Evolutionary conservation across 805 yeast genomes (phyloP).

Genomic region (Spencermartinsiella europaea): DNA sequence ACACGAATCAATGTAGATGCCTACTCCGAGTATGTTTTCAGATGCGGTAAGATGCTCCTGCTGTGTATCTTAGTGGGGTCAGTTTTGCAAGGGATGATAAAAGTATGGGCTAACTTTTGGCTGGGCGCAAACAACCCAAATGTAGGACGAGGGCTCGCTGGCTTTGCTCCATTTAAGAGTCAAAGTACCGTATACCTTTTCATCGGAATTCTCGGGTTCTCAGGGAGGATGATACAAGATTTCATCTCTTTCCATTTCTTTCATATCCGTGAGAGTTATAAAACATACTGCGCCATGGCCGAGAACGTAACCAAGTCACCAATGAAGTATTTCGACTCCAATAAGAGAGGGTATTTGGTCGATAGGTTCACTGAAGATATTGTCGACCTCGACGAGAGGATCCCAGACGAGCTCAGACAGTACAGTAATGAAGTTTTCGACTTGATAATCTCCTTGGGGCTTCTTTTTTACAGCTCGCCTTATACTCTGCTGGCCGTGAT

Average conservation of each 20-base stretch:
- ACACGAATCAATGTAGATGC: not conserved
- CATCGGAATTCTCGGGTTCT: not conserved
- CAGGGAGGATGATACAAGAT: conserved; percentile 33
- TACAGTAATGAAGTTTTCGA: conserved; percentile 31
- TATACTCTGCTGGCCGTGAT: conserved; percentile 63
- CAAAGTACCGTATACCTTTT: conserved; percentile 22
- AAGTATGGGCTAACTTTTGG: not conserved
- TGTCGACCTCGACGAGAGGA: conserved; percentile 76
- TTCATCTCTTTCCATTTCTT: not conserved
- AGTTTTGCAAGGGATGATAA: not conserved
- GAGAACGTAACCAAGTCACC: conserved; percentile 73
- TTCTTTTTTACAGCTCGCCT: conserved; percentile 83
- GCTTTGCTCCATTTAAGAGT: conserved; percentile 58
- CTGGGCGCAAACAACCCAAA: no score
- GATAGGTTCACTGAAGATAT: conserved; percentile 87
- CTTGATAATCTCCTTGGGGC: conserved; percentile 57
- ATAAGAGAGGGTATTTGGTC: conserved; percentile 84
- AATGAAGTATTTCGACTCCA: conserved; percentile 88
- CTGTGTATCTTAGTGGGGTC: not conserved
- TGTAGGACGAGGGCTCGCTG: conserved; percentile 61
- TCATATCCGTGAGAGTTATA: not conserved
- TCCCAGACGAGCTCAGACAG: conserved; percentile 32
- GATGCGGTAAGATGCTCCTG: not conserved
- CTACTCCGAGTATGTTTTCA: not conserved
- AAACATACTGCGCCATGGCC: conserved; percentile 47